Percentiles rank a stretch among this genome's conserved stretches.
Evolutionary conservation across 2,329 filamentous ascomycete species (phyloP).

Genomic region (Iodosphaeria phyllophila): DNA sequence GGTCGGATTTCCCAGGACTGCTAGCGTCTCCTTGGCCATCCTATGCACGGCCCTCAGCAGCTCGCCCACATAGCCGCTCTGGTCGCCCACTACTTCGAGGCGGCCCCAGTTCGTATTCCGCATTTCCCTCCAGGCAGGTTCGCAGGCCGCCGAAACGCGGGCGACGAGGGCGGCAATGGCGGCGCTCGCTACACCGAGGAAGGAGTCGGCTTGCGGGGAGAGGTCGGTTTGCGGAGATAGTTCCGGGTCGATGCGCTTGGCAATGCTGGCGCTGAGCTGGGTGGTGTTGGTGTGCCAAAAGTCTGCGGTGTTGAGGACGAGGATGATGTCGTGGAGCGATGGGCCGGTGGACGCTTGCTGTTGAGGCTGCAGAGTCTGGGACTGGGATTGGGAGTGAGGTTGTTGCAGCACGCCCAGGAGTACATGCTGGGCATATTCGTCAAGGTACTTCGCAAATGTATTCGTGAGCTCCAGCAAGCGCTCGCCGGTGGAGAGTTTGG

Average conservation of each 20-base stretch:
- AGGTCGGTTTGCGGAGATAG: slow-evolving; percentile 63
- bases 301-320: slow-evolving; percentile 90
- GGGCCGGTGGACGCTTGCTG: slow-evolving; percentile 32
- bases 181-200: slow-evolving; percentile 84
- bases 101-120: slow-evolving; percentile 87
- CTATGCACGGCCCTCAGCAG: slow-evolving; percentile 55
- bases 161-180: slow-evolving; percentile 71
- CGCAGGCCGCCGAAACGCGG: slow-evolving; percentile 64
- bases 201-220: slow-evolving; percentile 83
- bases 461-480: slow-evolving; percentile 69
- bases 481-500: slow-evolving; percentile 84
- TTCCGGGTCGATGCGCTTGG: slow-evolving; percentile 69
- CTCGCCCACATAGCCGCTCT: slow-evolving; percentile 80
- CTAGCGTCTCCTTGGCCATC: slow-evolving; percentile 56
- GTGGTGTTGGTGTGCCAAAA: slow-evolving; percentile 91
- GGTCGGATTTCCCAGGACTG: slow-evolving; percentile 69
- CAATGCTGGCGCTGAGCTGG: slow-evolving; percentile 88
- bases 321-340: slow-evolving; percentile 54
- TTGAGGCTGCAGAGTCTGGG: too few species aligned
- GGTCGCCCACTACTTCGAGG: slow-evolving; percentile 83
- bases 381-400: too few species aligned
- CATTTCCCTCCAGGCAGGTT: slow-evolving; percentile 92
- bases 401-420: slow-evolving; percentile 53
- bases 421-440: slow-evolving; percentile 89
- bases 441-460: slow-evolving; percentile 80